Evolutionary conservation across 2,329 filamentous ascomycete genomes (phyloP).

Genomic region (Aspergillus phoenicis): DNA sequence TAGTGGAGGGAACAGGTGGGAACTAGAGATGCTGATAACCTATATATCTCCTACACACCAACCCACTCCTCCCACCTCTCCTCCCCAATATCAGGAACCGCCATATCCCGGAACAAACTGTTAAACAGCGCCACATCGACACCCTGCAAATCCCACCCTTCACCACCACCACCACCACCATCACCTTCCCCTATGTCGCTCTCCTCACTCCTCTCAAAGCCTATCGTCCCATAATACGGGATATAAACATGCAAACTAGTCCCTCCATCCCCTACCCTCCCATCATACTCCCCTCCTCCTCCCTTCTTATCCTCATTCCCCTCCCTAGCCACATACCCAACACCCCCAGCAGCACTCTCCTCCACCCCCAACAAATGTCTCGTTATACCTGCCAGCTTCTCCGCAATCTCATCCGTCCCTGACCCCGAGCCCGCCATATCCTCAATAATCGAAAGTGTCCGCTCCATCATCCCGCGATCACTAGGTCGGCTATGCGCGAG

Average conservation of each 20-base stretch:
- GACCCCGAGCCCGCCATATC: not conserved
- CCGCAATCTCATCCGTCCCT: not conserved
- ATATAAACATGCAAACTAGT: constrained; percentile 3
- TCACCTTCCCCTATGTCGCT: too few species aligned
- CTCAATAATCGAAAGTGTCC: constrained; percentile 38
- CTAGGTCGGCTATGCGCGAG: constrained; percentile 13
- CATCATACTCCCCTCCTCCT: constrained; percentile 1
- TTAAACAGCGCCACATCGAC: constrained; percentile 14
- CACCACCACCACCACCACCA: not conserved
- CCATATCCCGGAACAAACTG: constrained; percentile 10
- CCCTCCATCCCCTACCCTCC: not conserved
- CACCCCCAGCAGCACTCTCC: constrained; percentile 33
- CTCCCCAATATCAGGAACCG: not conserved
- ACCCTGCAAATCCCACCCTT: constrained; percentile 9
- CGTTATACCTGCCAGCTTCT: constrained; percentile 26
- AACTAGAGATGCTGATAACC: too few species aligned
- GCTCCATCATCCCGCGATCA: constrained; percentile 49
- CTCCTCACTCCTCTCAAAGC: constrained; percentile 1
- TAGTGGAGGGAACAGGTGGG: too few species aligned
- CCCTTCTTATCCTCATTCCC: not conserved
- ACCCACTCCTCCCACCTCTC: not conserved
- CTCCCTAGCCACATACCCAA: not conserved
- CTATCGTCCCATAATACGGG: constrained; percentile 14
- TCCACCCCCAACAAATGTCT: constrained; percentile 46
- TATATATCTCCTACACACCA: not conserved